Conservation (phyloP, 108 stramenopile genomes). For the Chaetoceros tenuissimus region DNA sequence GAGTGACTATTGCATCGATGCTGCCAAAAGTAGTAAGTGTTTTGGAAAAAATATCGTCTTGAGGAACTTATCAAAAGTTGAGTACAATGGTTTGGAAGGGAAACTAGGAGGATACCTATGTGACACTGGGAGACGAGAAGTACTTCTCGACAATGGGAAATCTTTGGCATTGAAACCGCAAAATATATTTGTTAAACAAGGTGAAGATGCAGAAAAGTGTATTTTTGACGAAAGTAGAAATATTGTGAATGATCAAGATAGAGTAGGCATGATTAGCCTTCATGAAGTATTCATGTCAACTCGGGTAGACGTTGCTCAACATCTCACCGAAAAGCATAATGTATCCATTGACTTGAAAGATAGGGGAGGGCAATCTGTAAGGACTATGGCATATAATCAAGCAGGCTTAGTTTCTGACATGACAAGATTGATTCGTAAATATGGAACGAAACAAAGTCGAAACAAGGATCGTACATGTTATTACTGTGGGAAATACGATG, state of each 20-base stretch:
- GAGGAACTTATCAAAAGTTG: constrained; percentile 13
- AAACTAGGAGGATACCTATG: constrained; percentile 16
- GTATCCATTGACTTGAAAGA: too few relatives aligned
- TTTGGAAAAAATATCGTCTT: constrained; percentile 15
- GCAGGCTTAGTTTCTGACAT: too few relatives aligned
- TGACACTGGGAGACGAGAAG: constrained; percentile 16
- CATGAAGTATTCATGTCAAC: constrained; percentile 24
- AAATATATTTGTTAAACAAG: constrained; percentile 11
- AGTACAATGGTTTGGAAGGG: constrained; percentile 26
- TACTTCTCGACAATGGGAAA: constrained; percentile 11
- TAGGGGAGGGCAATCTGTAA: too few relatives aligned
- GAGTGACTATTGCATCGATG: constrained; percentile 18
- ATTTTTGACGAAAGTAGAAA: too few relatives aligned
- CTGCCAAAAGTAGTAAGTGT: constrained; percentile 12
- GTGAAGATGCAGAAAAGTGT: not conserved
- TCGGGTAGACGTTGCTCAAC: constrained; percentile 26
- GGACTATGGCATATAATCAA: too few relatives aligned
- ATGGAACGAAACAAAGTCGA: too few relatives aligned
- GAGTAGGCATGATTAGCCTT: constrained; percentile 15
- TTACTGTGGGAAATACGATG: too few relatives aligned
- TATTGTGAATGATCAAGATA: constrained; percentile 19
- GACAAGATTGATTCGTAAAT: too few relatives aligned
- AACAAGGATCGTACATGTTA: too few relatives aligned
- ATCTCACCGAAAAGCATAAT: too few relatives aligned
- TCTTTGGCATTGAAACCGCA: constrained; percentile 21